phyloP scores from a whole-genome alignment of 345 rosid species.

The Passiflora organensis region DNA sequence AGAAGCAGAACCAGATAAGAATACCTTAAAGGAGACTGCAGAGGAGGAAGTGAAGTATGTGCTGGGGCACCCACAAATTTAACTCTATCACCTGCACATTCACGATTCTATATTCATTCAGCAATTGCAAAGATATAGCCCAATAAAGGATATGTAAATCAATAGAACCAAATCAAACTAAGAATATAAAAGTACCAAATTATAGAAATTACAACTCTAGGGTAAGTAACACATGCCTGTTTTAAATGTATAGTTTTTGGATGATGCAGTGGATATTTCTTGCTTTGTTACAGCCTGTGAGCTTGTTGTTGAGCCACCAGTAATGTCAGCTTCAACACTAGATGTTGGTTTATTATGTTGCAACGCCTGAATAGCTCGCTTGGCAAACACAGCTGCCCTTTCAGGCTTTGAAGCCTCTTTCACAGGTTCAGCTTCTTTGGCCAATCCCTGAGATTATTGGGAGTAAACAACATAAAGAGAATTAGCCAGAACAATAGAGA shows the following conservation, averaged over 20 bases:
- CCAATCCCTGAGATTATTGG: conserved; percentile 48
- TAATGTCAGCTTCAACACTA: conserved; percentile 90
- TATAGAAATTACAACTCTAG: not conserved
- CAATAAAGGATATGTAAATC: not conserved
- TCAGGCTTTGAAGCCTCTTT: conserved; percentile 75
- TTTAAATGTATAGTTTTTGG: conserved; percentile 72
- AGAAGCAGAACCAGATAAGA: conserved; percentile 3
- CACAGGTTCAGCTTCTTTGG: conserved; percentile 59
- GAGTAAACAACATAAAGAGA: no score
- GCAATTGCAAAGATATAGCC: conserved; percentile 2
- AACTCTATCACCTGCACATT: conserved; percentile 83
- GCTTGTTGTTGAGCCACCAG: conserved; percentile 70
- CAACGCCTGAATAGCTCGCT: conserved; percentile 52
- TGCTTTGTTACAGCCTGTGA: conserved; percentile 77
- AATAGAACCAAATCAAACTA: no score
- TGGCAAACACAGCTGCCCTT: conserved; percentile 56
- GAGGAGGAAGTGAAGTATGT: conserved; percentile 48
- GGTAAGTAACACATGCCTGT: conserved; percentile 45
- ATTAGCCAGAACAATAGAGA: no score
- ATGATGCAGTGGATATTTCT: conserved; percentile 90
- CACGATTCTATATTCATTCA: conserved; percentile 9
- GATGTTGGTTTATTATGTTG: conserved; percentile 83
- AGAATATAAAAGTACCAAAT: no score
- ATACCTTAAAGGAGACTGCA: conserved; percentile 52
- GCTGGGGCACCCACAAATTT: conserved; percentile 45